phyloP scores from a whole-genome alignment of 75 land plant species.

The Cupressus sempervirens region DNA sequence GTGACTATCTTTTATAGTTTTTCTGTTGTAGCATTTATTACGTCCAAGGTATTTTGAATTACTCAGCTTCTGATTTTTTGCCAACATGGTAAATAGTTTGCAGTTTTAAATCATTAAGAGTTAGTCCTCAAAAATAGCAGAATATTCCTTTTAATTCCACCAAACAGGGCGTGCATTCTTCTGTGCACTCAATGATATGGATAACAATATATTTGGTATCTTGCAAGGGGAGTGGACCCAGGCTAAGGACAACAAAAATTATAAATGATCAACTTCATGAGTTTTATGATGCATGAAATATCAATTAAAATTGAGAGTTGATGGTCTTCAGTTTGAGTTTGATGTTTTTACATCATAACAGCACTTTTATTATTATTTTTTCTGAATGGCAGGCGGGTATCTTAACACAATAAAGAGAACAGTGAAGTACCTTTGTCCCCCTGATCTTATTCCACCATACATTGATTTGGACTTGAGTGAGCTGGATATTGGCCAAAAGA shows the following conservation, averaged over 20 bases:
- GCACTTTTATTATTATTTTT: constrained; percentile 2
- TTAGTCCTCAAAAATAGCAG: neutral
- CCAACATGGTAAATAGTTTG: neutral
- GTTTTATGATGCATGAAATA: neutral
- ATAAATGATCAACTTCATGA: neutral
- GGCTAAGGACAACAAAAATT: neutral
- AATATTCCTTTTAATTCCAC: neutral
- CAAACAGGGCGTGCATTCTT: neutral
- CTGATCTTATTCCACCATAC: constrained; percentile 82
- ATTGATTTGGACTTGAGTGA: constrained; percentile 91
- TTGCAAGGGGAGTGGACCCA: neutral
- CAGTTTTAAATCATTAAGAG: neutral
- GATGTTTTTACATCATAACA: neutral
- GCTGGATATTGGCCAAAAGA: constrained; percentile 68
- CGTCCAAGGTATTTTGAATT: neutral
- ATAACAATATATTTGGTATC: neutral
- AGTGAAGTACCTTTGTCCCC: constrained; percentile 68
- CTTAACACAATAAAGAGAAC: constrained; percentile 74
- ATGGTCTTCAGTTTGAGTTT: constrained; percentile 4
- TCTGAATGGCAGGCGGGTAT: constrained; percentile 56
- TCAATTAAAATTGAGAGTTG: neutral
- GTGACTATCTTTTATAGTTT: neutral
- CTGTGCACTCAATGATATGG: neutral
- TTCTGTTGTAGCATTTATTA: neutral
- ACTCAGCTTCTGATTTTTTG: neutral